Conservation (phyloP, 139 green algal genomes). For the Volvox africanus region DNA sequence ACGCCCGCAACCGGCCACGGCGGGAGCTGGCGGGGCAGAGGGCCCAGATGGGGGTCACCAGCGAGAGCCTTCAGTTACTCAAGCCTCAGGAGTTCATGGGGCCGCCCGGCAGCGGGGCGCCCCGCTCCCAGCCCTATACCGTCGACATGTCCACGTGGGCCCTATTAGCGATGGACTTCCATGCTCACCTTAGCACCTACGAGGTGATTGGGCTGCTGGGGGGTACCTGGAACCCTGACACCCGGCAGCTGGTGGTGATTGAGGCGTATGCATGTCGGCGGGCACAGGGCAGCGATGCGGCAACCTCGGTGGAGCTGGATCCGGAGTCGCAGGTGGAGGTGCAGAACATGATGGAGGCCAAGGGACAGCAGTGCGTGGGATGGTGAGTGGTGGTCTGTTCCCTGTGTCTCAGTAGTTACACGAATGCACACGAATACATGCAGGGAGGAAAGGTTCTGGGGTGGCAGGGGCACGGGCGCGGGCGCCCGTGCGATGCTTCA, state of each 20-base stretch:
- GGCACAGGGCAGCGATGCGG: constrained; percentile 52
- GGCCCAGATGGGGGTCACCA: constrained; percentile 71
- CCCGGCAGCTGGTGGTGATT: constrained; percentile 54
- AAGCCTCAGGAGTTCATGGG: constrained; percentile 73
- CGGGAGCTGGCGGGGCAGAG: constrained; percentile 56
- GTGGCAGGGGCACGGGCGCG: neutral
- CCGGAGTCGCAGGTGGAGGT: constrained; percentile 76
- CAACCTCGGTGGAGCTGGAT: constrained; percentile 85
- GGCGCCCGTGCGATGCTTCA: no score
- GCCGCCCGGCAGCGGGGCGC: constrained; percentile 56
- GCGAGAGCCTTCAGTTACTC: constrained; percentile 78
- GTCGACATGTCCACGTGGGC: constrained; percentile 64
- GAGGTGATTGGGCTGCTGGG: constrained; percentile 85
- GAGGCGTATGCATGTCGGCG: constrained; percentile 47
- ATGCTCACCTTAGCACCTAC: constrained; percentile 80
- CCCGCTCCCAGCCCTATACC: constrained; percentile 75
- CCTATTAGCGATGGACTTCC: constrained; percentile 85
- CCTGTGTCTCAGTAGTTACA: no score
- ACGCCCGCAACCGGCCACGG: constrained; percentile 73
- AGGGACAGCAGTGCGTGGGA: constrained; percentile 73
- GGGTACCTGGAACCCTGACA: constrained; percentile 63
- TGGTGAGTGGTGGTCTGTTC: constrained; percentile 65
- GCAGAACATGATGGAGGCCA: constrained; percentile 65
- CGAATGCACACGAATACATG: no score
- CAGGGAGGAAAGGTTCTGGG: neutral